Base-by-base conservation (phyloP, 805 yeast species). In the Sporopachydermia quercuum region DNA sequence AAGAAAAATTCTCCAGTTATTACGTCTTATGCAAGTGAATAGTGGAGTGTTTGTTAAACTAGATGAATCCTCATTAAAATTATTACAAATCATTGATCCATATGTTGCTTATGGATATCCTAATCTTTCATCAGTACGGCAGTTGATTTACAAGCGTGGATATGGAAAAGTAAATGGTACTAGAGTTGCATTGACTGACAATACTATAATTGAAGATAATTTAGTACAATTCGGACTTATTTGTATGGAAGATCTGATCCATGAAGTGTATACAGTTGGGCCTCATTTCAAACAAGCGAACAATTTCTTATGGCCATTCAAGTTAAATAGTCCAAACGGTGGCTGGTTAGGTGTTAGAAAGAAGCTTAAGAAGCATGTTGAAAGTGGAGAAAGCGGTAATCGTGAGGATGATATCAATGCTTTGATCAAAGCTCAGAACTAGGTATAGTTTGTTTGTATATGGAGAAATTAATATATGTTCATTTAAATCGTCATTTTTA, bases 301-400 rank as follows among this genome's bases (percentile, higher is more conserved):
- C 74, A 78, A 78, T 83, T 78, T 78, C 71, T 66, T 78, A 65
- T 78, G 84, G 83, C 86, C 86, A 62, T 78, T 78, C 82, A 71
- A 77, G 69, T 75, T 78, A 59, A 78, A 85, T 51, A 77, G 77
- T 71, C 86, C 86, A 58, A 66, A 67, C 59, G 86, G 86, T 60
- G 86, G 86, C 64, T 78, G 81, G 85, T 77, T 82, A 64, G 72
- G 75, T 50, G 67, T 68, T 53, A 75, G 85, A 74, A 23, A 23
- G 30, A 78, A 78, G 74, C 78, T 78, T 81, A 73, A 72, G 68
- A 85, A 78, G 66, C 78, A 73, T 62, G 77, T 78, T 71, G 84
- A 78, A 69, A 85, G 85, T 68, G 86, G 86, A 67, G 76, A 81
- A 64, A 67, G 78, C 56, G 86, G 86, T 72, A 78, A 78, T 79